Evolutionary conservation across 805 yeast genomes (phyloP), one percentile per base, ranked within the genome.

Genomic region (Ogataea pignaliae): DNA sequence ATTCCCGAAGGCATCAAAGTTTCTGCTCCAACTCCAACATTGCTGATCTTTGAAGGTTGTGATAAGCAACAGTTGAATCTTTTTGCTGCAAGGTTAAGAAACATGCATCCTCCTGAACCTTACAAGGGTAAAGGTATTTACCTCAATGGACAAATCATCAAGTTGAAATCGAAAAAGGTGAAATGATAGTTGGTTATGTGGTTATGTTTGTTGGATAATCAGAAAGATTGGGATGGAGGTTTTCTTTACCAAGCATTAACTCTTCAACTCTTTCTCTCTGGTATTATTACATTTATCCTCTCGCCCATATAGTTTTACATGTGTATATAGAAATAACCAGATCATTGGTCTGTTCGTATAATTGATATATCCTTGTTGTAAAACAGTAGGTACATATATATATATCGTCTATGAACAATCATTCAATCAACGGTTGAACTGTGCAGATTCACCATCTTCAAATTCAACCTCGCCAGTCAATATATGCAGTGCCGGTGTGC

Each of bases 51-150:
- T 21, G 95, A 88, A 68, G 98, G 99, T 26, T 70, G 81, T 36
- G 84, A 91, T 66, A 86, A 88, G 66, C 96, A 90, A 65, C 83
- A 83, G 61, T 90, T 93, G 39, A 84, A 80, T 60, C 73, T 83
- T 43, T 88, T 87, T 66, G 99, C 98, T 15, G 96, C 96, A 13
- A 79, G 80, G 45, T 73, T 93, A 52, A 83, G 98, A 65, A 79
- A 78, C 56, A 80, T 80, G 73, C 88, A 87, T 63, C 95, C 95
- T 48, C 99, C 99, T 37, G 99, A 93, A 70, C 97, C 97, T 34
- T 93, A 93, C 67, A 93, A 93, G 71, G 99, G 99, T 63, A 95
- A 95, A 57, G 99, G 99, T 61, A 85, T 93, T 40, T 93, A 85
- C 63, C 84, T 93, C 40, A 86, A 90, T 65, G 85, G 81, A 59